Conservation (phyloP, 805 yeast species). For the Brettanomyces bruxellensis region DNA sequence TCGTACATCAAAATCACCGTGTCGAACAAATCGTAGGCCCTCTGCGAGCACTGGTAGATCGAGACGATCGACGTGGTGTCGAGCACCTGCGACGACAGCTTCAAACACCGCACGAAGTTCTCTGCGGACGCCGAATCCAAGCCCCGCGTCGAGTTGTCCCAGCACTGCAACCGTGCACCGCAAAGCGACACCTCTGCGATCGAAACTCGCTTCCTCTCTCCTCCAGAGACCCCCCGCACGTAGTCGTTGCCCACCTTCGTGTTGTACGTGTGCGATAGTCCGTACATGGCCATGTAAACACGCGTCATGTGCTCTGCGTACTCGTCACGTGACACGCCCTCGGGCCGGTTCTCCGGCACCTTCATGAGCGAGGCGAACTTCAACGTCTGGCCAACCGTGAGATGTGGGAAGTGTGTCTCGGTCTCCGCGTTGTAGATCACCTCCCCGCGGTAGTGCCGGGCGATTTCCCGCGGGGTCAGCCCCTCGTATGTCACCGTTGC, state of each 20-base stretch:
- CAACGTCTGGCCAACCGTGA: slow-evolving; percentile 57
- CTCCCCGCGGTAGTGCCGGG: slow-evolving; percentile 50
- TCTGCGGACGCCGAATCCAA: slow-evolving; percentile 57
- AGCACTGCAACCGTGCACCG: slow-evolving; percentile 33
- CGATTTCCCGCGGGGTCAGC: slow-evolving; percentile 38
- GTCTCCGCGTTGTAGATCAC: slow-evolving; percentile 61
- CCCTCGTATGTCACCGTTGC: slow-evolving; percentile 46
- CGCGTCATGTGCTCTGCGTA: slow-evolving; percentile 37
- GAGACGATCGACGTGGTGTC: slow-evolving; percentile 39
- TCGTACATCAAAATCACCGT: slow-evolving; percentile 29
- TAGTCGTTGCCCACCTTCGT: slow-evolving; percentile 53
- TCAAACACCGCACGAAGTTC: slow-evolving; percentile 46
- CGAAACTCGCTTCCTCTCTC: slow-evolving; percentile 54
- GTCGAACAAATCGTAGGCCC: slow-evolving; percentile 30
- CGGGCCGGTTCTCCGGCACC: slow-evolving; percentile 51
- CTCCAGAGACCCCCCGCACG: slow-evolving; percentile 54
- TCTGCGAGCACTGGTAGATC: slow-evolving; percentile 31
- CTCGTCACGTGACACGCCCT: slow-evolving; percentile 39
- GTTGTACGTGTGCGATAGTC: slow-evolving; percentile 35
- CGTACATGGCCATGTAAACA: slow-evolving; percentile 26
- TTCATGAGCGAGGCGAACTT: slow-evolving; percentile 50
- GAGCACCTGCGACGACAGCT: slow-evolving; percentile 36
- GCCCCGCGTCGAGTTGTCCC: slow-evolving; percentile 62
- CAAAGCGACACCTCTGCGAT: slow-evolving; percentile 40
- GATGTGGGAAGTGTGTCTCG: slow-evolving; percentile 57